Percentiles rank a stretch among this genome's conserved stretches.
phyloP scores from a whole-genome alignment of 352 stramenopile genomes.

The Globisporangium uncinulatum region DNA sequence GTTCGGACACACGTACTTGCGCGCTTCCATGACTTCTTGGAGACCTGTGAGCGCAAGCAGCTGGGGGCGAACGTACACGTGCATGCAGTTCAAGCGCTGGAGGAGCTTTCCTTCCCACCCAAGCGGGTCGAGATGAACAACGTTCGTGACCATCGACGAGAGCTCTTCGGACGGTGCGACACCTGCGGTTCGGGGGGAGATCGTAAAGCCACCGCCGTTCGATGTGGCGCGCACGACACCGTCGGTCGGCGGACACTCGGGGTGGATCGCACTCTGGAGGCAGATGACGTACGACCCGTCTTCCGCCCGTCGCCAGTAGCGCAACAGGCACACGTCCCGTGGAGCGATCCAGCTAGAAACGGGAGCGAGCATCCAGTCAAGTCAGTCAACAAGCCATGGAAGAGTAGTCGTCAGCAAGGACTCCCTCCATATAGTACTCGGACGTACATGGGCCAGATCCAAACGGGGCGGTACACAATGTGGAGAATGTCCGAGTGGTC shows the following conservation, averaged over 20 bases:
- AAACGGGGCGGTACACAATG: constrained; percentile 67
- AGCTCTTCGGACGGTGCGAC: constrained; percentile 30
- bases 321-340: constrained; percentile 58
- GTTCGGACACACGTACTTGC: constrained; percentile 71
- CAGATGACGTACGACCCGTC: constrained; percentile 77
- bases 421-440: too few species aligned
- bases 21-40: constrained; percentile 67
- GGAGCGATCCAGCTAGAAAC: constrained; percentile 51
- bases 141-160: constrained; percentile 63
- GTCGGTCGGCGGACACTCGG: constrained; percentile 61
- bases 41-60: constrained; percentile 50
- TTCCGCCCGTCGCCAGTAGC: constrained; percentile 66
- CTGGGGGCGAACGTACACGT: constrained; percentile 54
- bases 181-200: constrained; percentile 31
- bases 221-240: constrained; percentile 54
- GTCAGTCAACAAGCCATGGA: neutral
- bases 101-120: constrained; percentile 59
- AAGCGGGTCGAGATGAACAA: constrained; percentile 62
- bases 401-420: neutral
- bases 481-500: constrained; percentile 78
- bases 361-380: neutral
- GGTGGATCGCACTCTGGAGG: constrained; percentile 68
- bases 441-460: constrained; percentile 71
- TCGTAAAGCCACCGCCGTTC: constrained; percentile 57
- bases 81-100: constrained; percentile 49